Percentiles rank a stretch among this genome's conserved stretches.
Evolutionary conservation across 805 yeast genomes (phyloP).

Genomic region (Saturnispora dispora): DNA sequence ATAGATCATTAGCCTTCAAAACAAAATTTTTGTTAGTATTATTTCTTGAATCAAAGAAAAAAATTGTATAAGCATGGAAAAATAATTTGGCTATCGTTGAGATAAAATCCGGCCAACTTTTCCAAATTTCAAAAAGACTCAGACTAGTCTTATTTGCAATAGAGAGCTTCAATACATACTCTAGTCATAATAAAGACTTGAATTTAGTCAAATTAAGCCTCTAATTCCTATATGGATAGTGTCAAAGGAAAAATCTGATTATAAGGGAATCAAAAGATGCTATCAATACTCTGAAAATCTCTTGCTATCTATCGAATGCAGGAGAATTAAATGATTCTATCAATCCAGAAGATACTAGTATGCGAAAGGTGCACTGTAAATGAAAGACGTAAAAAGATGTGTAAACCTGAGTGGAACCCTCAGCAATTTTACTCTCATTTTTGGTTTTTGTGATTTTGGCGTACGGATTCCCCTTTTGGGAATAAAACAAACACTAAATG

Average conservation of each 20-base stretch:
- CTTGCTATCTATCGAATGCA: background rate
- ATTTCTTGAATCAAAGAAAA: background rate
- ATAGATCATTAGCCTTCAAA: conserved; percentile 14
- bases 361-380: background rate
- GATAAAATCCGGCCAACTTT: background rate
- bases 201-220: background rate
- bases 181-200: background rate
- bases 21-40: background rate
- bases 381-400: background rate
- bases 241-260: background rate
- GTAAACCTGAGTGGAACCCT: background rate
- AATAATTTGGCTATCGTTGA: background rate
- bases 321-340: background rate
- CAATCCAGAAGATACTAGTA: background rate
- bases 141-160: background rate
- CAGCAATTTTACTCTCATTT: conserved; percentile 11
- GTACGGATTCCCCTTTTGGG: conserved; percentile 16
- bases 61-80: background rate
- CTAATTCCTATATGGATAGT: background rate
- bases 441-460: conserved; percentile 11
- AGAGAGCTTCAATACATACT: background rate
- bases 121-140: background rate
- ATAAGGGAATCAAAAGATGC: background rate
- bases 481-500: conserved; percentile 16
- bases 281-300: background rate